Percentiles rank a stretch among this genome's conserved stretches.
Evolutionary conservation across 2,329 filamentous ascomycete species (phyloP).

Genomic region (Ophiocordyceps australis): DNA sequence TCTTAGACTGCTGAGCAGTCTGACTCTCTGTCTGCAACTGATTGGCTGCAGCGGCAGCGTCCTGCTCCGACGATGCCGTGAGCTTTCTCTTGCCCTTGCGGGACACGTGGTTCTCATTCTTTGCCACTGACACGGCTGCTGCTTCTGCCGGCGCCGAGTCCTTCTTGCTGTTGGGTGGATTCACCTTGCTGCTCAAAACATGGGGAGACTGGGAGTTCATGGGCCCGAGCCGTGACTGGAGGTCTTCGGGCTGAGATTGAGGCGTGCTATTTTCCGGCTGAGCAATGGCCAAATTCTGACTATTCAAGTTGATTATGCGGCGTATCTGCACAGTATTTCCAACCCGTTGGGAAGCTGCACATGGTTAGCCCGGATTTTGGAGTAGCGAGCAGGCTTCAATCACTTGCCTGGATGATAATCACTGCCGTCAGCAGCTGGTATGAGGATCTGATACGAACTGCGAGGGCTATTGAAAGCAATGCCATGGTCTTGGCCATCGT

Average conservation of each 20-base stretch:
- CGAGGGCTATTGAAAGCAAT: constrained; percentile 34
- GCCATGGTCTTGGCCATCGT: constrained; percentile 46
- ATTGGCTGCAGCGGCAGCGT: constrained; percentile 13
- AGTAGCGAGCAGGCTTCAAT: too few species aligned
- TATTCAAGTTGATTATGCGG: constrained; percentile 38
- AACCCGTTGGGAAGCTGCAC: constrained; percentile 20
- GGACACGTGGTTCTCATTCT: constrained; percentile 11
- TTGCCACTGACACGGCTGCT: constrained; percentile 8
- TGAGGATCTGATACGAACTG: constrained; percentile 36
- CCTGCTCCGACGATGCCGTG: constrained; percentile 17
- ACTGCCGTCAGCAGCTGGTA: constrained; percentile 35
- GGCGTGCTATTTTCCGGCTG: constrained; percentile 30
- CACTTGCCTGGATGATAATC: constrained; percentile 34
- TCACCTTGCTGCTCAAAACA: too few species aligned
- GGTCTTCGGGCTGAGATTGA: constrained; percentile 46
- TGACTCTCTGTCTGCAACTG: constrained; percentile 16
- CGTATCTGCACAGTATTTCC: constrained; percentile 47
- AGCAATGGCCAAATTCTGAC: constrained; percentile 15
- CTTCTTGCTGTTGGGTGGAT: too few species aligned
- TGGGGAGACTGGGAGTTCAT: too few species aligned
- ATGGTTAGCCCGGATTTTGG: constrained; percentile 1
- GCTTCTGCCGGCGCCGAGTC: constrained; percentile 25
- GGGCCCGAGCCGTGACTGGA: constrained; percentile 50
- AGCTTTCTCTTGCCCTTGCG: constrained; percentile 19
- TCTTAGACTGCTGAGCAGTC: constrained; percentile 19